A percentile compares a stretch with the other conserved stretches of the same genome.
Conservation (phyloP, 2,329 filamentous ascomycete species). For the Aureobasidium sp. region DNA sequence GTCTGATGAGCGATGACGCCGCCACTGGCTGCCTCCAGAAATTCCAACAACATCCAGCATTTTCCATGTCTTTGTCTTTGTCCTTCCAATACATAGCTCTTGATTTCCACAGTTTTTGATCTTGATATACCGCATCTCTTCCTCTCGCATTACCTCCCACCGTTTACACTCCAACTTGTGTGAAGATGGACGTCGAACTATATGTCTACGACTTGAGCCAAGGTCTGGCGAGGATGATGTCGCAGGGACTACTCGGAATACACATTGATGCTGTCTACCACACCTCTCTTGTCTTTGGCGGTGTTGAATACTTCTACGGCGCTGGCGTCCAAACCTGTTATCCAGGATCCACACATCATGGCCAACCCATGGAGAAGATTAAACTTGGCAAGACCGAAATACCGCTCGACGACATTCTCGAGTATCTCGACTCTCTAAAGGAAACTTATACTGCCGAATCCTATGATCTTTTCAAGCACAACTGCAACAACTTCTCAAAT, state of each 20-base stretch:
- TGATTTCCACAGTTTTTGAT: background rate
- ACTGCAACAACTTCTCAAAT: slow-evolving; percentile 97
- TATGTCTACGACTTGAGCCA: slow-evolving; percentile 48
- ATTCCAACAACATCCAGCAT: slow-evolving; percentile 16
- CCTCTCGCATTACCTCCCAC: too few relatives aligned
- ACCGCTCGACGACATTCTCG: slow-evolving; percentile 71
- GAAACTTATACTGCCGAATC: slow-evolving; percentile 70
- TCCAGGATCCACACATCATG: slow-evolving; percentile 81
- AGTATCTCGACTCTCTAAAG: slow-evolving; percentile 79
- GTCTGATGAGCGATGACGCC: slow-evolving; percentile 16
- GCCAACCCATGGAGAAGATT: slow-evolving; percentile 69
- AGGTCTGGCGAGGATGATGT: slow-evolving; percentile 43
- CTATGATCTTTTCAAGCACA: slow-evolving; percentile 84
- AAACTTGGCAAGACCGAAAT: slow-evolving; percentile 70
- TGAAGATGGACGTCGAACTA: slow-evolving; percentile 42
- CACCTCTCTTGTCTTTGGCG: slow-evolving; percentile 77
- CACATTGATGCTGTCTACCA: slow-evolving; percentile 92
- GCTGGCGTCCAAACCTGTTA: slow-evolving; percentile 74
- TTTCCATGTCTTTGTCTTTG: slow-evolving; percentile 4
- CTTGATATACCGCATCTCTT: background rate
- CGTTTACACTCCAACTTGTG: too few relatives aligned
- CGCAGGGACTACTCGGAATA: slow-evolving; percentile 52
- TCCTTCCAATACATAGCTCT: background rate
- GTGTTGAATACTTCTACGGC: slow-evolving; percentile 87
- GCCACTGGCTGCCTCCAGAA: background rate